A percentile compares a stretch with the other conserved stretches of the same genome.
These are phyloP conservation scores for Suillus subaureus DNA, from an alignment of 768 basidiomycete species.

Conservation along the genomic window DNA sequence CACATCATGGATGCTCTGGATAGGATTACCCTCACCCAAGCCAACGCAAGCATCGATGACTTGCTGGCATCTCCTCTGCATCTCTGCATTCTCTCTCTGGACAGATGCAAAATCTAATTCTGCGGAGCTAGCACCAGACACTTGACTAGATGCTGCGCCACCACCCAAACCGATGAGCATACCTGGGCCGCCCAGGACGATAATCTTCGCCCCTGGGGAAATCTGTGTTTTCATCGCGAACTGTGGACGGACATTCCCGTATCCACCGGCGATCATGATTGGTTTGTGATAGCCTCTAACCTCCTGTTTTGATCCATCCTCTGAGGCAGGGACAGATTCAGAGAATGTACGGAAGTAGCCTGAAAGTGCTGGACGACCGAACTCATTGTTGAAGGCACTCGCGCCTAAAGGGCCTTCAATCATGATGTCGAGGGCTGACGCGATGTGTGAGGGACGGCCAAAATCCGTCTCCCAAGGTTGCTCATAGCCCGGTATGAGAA, in stretches of 20 bases:
- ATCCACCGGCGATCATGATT: conserved; percentile 98
- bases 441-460: conserved; percentile 88
- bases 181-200: conserved; percentile 95
- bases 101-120: conserved; percentile 98
- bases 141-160: conserved; percentile 93
- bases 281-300: conserved; percentile 98
- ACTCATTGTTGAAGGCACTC: conserved; percentile 97
- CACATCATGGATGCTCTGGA: conserved; percentile 97
- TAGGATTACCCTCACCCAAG: conserved; percentile 64
- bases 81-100: conserved; percentile 97
- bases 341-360: conserved; percentile 97
- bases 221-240: conserved; percentile 83
- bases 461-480: conserved; percentile 98
- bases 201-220: conserved; percentile 78
- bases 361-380: conserved; percentile 87
- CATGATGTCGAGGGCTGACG: conserved; percentile 96
- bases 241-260: conserved; percentile 86
- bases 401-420: conserved; percentile 93
- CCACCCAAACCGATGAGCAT: conserved; percentile 96
- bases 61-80: conserved; percentile 96
- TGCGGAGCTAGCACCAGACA: conserved; percentile 86
- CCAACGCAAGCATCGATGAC: conserved; percentile 92
- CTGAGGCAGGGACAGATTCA: conserved; percentile 64
- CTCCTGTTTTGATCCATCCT: conserved; percentile 52
- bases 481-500: conserved; percentile 86